These are phyloP conservation scores for Cantharellus cinnabarinus DNA, from an alignment of 768 basidiomycete species.

Conservation along the genomic window DNA sequence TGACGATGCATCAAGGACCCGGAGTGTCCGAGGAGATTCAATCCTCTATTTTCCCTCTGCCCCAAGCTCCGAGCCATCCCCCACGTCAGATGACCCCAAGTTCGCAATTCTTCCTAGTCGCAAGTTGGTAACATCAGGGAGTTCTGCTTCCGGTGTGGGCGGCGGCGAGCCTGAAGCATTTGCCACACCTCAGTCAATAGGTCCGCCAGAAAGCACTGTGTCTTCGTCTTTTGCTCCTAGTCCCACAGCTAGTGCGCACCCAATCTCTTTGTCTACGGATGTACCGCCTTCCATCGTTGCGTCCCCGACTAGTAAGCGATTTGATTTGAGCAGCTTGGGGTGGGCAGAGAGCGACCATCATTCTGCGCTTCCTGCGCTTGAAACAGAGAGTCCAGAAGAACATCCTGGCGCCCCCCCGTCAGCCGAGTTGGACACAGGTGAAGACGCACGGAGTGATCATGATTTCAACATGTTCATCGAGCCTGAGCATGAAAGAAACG, in stretches of 20 bases:
- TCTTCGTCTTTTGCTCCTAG: too few species aligned
- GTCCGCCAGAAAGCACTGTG: too few species aligned
- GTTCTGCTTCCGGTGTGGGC: too few species aligned
- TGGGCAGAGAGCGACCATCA: background rate
- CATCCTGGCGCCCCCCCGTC: background rate
- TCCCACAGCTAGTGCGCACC: too few species aligned
- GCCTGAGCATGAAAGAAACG: slow-evolving; percentile 27
- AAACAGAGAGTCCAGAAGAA: background rate
- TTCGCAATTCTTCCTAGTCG: too few species aligned
- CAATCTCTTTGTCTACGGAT: too few species aligned
- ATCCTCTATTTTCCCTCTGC: background rate
- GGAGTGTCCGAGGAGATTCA: background rate
- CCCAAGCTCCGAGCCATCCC: background rate
- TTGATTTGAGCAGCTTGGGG: background rate
- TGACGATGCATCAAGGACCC: background rate
- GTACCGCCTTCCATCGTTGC: too few species aligned
- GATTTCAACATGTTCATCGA: slow-evolving; percentile 78
- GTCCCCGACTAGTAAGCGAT: background rate
- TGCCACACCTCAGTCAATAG: too few species aligned
- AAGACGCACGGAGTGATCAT: slow-evolving; percentile 29
- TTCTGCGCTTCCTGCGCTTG: background rate
- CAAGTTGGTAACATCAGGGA: too few species aligned
- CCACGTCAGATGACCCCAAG: background rate
- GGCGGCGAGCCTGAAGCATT: too few species aligned
- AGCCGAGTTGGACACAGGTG: background rate